Evolutionary conservation across 345 rosid species (phyloP).

Genomic region (Euphorbia peplus): DNA sequence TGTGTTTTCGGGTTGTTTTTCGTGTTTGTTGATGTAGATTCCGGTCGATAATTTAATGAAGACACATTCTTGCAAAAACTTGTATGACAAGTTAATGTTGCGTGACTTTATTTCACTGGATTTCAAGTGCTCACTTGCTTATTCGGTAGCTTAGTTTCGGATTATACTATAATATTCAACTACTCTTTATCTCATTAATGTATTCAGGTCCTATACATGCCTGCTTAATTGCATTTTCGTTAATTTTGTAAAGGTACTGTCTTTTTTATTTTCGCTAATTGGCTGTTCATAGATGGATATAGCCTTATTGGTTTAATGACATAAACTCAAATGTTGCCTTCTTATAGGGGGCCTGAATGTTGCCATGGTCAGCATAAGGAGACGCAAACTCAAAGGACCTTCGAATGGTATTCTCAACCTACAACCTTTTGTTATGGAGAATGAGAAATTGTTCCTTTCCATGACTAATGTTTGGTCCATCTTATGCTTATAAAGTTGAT

Average conservation of each 20-base stretch:
- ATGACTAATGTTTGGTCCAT: neutral
- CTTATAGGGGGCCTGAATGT: conserved; percentile 18
- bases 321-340: neutral
- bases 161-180: neutral
- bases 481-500: neutral
- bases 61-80: conserved; percentile 7
- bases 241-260: neutral
- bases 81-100: conserved; percentile 21
- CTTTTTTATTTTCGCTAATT: neutral
- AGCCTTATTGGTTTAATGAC: neutral
- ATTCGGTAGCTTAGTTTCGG: neutral
- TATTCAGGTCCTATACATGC: neutral
- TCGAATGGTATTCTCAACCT: conserved; percentile 16
- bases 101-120: neutral
- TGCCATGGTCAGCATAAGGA: conserved; percentile 30
- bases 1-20: neutral
- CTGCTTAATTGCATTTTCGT: neutral
- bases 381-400: conserved; percentile 17
- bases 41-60: neutral
- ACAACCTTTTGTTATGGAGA: neutral
- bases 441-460: neutral
- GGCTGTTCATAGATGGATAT: neutral
- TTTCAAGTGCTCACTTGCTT: neutral
- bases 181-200: neutral
- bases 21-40: neutral